Evolutionary conservation across 108 stramenopile genomes (phyloP).

Genomic region (Nitzschia palea): DNA sequence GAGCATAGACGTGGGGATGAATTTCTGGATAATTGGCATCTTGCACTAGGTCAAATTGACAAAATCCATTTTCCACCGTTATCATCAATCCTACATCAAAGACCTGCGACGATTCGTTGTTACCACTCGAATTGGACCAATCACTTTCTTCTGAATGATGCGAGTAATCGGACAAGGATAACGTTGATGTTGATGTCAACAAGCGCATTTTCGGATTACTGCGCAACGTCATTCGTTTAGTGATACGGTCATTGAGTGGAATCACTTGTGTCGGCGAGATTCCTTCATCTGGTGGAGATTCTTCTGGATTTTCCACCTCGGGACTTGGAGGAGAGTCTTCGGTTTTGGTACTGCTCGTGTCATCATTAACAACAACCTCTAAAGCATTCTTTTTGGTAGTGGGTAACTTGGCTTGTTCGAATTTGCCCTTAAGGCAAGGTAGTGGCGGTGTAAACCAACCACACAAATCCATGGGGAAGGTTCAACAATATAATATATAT

Average conservation of each 20-base stretch:
- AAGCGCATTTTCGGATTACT: conserved; percentile 6
- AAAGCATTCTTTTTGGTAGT: not conserved
- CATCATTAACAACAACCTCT: not conserved
- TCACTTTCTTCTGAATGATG: conserved; percentile 6
- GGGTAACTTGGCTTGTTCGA: not conserved
- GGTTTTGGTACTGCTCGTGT: not conserved
- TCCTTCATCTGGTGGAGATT: not conserved
- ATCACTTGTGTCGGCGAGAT: not conserved
- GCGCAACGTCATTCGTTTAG: not conserved
- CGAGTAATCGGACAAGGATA: not conserved
- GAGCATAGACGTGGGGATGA: conserved; percentile 71
- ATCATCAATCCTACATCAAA: conserved; percentile 20
- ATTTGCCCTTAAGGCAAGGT: not conserved
- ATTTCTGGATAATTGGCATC: conserved; percentile 51
- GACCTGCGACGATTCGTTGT: not conserved
- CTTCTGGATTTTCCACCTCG: not conserved
- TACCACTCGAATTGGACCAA: not conserved
- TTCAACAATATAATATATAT: not conserved
- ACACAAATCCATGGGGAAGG: not conserved
- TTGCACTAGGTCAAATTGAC: conserved; percentile 2
- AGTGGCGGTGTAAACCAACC: not conserved
- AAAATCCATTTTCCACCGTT: not conserved
- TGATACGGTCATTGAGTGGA: not conserved
- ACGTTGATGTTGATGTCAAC: not conserved
- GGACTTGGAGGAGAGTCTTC: not conserved